phyloP scores from a whole-genome alignment of 345 rosid genomes.

The Eucalyptus camaldulensis region DNA sequence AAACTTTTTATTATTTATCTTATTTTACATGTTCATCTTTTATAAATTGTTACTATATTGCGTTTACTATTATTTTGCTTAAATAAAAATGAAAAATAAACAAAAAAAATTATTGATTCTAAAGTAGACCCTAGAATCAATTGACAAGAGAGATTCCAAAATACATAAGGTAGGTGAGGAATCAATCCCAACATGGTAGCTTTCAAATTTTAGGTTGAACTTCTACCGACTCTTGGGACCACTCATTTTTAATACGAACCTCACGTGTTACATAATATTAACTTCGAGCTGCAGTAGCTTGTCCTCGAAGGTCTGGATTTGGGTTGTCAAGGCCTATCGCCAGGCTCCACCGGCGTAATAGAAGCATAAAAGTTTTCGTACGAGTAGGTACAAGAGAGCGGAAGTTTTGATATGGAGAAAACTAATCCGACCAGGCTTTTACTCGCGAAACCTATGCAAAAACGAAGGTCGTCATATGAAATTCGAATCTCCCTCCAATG shows the following conservation, averaged over 20 bases:
- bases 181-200: rapidly evolving
- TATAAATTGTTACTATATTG: no score
- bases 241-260: neutral
- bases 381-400: neutral
- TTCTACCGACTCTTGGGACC: neutral
- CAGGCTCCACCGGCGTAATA: rapidly evolving
- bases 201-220: neutral
- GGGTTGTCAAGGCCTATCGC: rapidly evolving
- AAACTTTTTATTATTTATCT: no score
- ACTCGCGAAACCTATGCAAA: neutral
- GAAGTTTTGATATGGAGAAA: neutral
- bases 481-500: neutral
- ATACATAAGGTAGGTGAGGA: neutral
- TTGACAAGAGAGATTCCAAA: neutral
- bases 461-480: neutral
- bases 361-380: neutral
- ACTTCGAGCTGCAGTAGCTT: neutral
- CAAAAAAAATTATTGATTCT: no score
- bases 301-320: neutral
- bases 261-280: neutral
- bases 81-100: neutral
- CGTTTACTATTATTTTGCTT: no score
- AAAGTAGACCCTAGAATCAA: neutral
- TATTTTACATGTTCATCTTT: no score
- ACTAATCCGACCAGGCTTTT: neutral